phyloP scores from a whole-genome alignment of 257 asterid genomes.

The Lithospermum erythrorhizon region DNA sequence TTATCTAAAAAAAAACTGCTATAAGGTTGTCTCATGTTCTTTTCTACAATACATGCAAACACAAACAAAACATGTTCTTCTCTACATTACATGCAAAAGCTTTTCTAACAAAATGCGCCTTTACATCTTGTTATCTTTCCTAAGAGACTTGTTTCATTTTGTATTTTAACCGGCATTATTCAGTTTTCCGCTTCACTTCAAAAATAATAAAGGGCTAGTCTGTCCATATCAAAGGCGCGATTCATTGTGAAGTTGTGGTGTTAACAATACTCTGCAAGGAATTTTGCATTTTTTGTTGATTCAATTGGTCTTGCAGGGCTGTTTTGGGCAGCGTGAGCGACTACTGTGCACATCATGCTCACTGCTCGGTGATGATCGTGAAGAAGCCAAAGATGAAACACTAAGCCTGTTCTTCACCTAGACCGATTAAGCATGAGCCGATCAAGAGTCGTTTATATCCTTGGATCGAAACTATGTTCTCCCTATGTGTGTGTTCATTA shows the following conservation, averaged over 20 bases:
- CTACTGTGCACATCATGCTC: constrained; percentile 44
- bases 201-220: background rate
- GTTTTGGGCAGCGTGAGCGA: constrained; percentile 43
- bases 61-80: background rate
- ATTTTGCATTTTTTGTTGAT: background rate
- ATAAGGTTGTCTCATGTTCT: too few relatives aligned
- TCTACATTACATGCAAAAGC: too few relatives aligned
- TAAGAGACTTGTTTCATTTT: background rate
- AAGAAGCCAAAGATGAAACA: constrained; percentile 34
- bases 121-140: background rate
- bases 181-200: background rate
- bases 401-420: constrained; percentile 8
- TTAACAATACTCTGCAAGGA: too few relatives aligned
- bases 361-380: constrained; percentile 41
- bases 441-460: too few relatives aligned
- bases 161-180: background rate
- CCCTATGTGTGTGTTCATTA: too few relatives aligned
- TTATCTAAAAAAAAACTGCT: too few relatives aligned
- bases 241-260: too few relatives aligned
- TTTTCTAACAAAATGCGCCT: too few relatives aligned
- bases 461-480: too few relatives aligned
- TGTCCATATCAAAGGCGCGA: too few relatives aligned
- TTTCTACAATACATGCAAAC: background rate
- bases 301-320: constrained; percentile 24
- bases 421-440: too few relatives aligned